phyloP scores from a whole-genome alignment of 306 rosid genomes.

The Geum urbanum region DNA sequence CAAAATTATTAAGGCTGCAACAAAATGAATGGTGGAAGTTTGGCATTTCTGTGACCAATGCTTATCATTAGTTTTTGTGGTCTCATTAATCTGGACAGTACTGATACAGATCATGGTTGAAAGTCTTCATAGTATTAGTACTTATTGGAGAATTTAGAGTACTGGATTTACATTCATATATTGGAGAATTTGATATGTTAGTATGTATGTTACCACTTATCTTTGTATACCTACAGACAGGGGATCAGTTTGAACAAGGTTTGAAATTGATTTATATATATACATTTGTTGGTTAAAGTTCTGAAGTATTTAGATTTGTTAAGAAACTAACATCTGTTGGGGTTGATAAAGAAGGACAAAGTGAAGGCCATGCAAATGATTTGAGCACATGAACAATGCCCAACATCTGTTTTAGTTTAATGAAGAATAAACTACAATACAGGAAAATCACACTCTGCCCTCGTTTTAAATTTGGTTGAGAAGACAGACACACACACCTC shows the following conservation, averaged over 20 bases:
- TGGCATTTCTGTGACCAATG: constrained; percentile 13
- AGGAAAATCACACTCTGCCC: constrained; percentile 27
- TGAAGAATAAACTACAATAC: constrained; percentile 29
- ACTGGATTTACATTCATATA: too few relatives aligned
- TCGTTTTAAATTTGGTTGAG: constrained; percentile 21
- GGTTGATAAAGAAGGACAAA: constrained; percentile 37
- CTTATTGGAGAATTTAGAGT: too few relatives aligned
- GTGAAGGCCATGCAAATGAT: constrained; percentile 55
- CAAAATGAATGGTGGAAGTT: constrained; percentile 21
- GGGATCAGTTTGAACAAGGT: background rate
- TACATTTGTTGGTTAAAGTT: background rate
- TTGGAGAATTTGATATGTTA: too few relatives aligned
- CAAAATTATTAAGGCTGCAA: constrained; percentile 14
- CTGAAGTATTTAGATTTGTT: constrained; percentile 4
- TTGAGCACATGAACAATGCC: constrained; percentile 52
- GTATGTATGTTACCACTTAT: background rate
- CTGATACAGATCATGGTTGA: too few relatives aligned
- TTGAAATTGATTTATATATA: background rate
- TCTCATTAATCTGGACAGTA: too few relatives aligned
- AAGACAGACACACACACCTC: constrained; percentile 36
- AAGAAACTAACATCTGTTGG: constrained; percentile 2
- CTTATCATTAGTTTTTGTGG: too few relatives aligned
- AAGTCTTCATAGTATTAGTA: too few relatives aligned
- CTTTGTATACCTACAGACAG: background rate
- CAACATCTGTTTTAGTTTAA: constrained; percentile 16